A percentile compares a stretch with the other conserved stretches of the same genome.
These are phyloP conservation scores for Solanum sejunctum DNA, from an alignment of 257 asterid genomes.

Conservation along the genomic window DNA sequence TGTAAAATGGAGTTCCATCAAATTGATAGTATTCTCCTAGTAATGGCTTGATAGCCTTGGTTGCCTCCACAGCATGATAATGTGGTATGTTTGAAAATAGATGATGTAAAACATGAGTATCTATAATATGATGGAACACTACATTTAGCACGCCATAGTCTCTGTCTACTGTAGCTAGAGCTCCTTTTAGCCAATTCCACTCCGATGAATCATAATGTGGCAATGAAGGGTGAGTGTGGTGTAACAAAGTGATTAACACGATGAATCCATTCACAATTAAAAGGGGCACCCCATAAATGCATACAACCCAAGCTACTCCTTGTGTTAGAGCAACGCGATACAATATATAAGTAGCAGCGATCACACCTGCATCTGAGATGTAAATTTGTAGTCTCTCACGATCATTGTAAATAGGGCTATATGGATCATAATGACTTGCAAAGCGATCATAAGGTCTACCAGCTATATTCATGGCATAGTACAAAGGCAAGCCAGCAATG, in stretches of 20 bases:
- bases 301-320: background rate
- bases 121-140: background rate
- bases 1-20: background rate
- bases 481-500: background rate
- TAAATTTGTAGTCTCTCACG: background rate
- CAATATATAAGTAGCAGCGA: background rate
- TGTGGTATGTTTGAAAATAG: background rate
- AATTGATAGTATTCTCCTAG: background rate
- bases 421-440: constrained; percentile 3
- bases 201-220: background rate
- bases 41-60: background rate
- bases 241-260: background rate
- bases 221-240: background rate
- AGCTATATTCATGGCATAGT: background rate
- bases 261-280: background rate
- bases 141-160: background rate
- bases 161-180: background rate
- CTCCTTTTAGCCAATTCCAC: background rate
- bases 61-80: background rate
- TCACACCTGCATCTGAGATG: background rate
- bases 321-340: background rate
- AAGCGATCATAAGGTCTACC: background rate
- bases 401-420: background rate
- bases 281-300: background rate
- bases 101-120: background rate